Evolutionary conservation across 352 stramenopile genomes (phyloP), one percentile per base, ranked within the genome.

Genomic region (Ophiocytium majus): DNA sequence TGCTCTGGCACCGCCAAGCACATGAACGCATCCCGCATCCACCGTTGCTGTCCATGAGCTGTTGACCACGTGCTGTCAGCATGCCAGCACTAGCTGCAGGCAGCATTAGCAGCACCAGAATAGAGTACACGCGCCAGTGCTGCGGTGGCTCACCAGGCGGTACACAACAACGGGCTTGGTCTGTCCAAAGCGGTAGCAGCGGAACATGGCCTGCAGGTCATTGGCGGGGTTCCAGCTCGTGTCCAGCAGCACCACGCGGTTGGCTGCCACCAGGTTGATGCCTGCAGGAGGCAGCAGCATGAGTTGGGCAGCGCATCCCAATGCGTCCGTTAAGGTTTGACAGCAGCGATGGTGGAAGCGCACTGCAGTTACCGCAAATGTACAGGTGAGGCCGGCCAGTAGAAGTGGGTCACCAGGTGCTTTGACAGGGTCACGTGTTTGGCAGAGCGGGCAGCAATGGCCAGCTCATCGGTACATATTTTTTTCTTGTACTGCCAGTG

Each of bases 131-230:
- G 36, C 71, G 57, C n/a, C n/a, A n/a, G n/a, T n/a, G n/a, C n/a
- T n/a, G n/a, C n/a, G n/a, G n/a, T n/a, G n/a, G n/a, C 82, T 86
- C n/a, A 97, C 93, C 32, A 97, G 94, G 0, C 94, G 92, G 76
- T 97, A 97, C 1, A 97, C 93, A 85, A 94, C 95, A 28, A 97
- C 94, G 0, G 92, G 91, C 85, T 97, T 97, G 0, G 90, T 93
- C 84, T 97, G 94, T 0, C 94, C 94, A 87, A 97, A 97, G 9
- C 94, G 93, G 79, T 97, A 97, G 17, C 85, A 89, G 31, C 94
- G 92, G 86, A 94, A 97, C 94, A 97, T 97, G 0, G 93, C 95
- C 89, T 97, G 85, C 9, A 90, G 83, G 82, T 92, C 90, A 79
- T 93, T 86, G 32, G 90, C 88, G 43, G 93, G 93, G 86, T 96